Percentiles rank a stretch among this genome's conserved stretches.
These are phyloP conservation scores for Mycena citricolor DNA, from an alignment of 1,284 basidiomycete species.

Conservation along the genomic window DNA sequence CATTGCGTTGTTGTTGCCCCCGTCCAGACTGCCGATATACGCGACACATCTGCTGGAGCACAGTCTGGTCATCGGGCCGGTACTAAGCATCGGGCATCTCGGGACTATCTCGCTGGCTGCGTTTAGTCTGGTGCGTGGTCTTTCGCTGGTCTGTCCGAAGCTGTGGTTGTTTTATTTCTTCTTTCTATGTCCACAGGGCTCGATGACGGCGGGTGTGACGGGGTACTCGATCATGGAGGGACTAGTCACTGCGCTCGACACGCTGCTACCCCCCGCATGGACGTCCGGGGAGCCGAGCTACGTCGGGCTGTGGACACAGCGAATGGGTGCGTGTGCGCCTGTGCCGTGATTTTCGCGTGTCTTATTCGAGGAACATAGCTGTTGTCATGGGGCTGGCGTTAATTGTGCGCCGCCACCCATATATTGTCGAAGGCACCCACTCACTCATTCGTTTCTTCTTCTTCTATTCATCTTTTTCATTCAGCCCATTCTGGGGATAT, in stretches of 20 bases:
- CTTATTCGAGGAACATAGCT: conserved; percentile 35
- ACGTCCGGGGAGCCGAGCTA: conserved; percentile 79
- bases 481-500: conserved; percentile 42
- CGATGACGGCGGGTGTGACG: conserved; percentile 79
- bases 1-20: conserved; percentile 52
- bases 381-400: conserved; percentile 64
- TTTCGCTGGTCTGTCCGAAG: conserved; percentile 83
- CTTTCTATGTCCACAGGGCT: conserved; percentile 40
- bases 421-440: conserved; percentile 34
- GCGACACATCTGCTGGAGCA: conserved; percentile 81
- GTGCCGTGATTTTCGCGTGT: too few relatives aligned
- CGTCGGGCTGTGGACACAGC: conserved; percentile 89
- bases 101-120: conserved; percentile 83
- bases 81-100: conserved; percentile 86
- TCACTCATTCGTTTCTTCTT: conserved; percentile 41
- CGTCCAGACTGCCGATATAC: conserved; percentile 23
- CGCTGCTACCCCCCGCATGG: conserved; percentile 89
- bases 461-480: conserved; percentile 51
- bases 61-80: conserved; percentile 70
- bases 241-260: conserved; percentile 83
- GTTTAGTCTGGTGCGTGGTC: conserved; percentile 51
- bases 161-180: conserved; percentile 34
- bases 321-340: too few relatives aligned
- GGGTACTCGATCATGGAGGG: conserved; percentile 78
- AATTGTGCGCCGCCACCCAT: conserved; percentile 51